phyloP scores from a whole-genome alignment of 495 filamentous ascomycete genomes.

The Sphaerosporella brunnea region DNA sequence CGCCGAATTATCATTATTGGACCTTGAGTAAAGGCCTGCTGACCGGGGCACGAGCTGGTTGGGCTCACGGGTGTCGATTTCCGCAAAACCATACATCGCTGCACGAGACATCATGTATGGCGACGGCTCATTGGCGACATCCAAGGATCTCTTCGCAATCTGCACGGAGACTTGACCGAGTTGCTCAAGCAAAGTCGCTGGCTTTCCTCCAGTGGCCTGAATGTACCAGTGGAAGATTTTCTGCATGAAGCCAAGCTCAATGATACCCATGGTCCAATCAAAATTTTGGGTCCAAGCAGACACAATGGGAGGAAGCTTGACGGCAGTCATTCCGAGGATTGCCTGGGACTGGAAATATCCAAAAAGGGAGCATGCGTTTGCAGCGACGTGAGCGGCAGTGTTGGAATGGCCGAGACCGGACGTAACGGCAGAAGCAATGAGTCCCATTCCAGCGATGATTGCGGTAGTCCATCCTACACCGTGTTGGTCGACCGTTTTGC shows the following conservation, averaged over 20 bases:
- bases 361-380: constrained; percentile 82
- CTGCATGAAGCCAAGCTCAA: constrained; percentile 73
- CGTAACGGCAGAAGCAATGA: constrained; percentile 67
- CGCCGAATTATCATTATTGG: constrained; percentile 29
- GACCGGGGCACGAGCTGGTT: background rate
- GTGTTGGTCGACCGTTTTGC: constrained; percentile 77
- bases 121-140: constrained; percentile 10
- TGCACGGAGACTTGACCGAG: constrained; percentile 65
- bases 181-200: constrained; percentile 58
- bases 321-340: constrained; percentile 74
- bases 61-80: constrained; percentile 12
- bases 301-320: constrained; percentile 78
- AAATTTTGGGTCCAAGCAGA: constrained; percentile 95
- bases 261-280: constrained; percentile 97
- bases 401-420: constrained; percentile 82
- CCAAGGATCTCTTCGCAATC: constrained; percentile 54
- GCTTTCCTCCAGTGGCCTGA: constrained; percentile 74
- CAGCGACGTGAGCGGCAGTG: constrained; percentile 85
- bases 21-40: constrained; percentile 26
- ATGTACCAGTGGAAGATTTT: constrained; percentile 90
- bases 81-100: constrained; percentile 19
- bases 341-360: constrained; percentile 93
- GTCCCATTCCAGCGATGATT: constrained; percentile 64
- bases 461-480: constrained; percentile 81
- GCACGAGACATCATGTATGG: constrained; percentile 12